These are phyloP conservation scores for Cordyceps cateniannulata DNA, from an alignment of 2,329 filamentous ascomycete genomes.

Conservation along the genomic window DNA sequence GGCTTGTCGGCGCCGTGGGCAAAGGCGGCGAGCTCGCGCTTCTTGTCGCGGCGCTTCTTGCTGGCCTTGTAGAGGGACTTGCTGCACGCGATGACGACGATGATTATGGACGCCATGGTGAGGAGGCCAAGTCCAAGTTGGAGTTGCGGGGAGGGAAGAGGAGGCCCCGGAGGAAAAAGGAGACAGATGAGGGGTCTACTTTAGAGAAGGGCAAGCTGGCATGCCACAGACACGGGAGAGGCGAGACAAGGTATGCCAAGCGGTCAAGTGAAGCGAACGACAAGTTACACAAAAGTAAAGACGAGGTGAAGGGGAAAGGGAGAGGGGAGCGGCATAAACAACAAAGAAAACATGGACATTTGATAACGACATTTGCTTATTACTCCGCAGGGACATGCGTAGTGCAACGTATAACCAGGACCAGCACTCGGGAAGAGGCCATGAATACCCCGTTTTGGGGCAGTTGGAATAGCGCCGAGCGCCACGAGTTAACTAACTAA, in stretches of 20 bases:
- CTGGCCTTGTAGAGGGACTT: slow-evolving; percentile 10
- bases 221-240: neutral
- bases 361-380: neutral
- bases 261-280: neutral
- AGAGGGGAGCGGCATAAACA: neutral
- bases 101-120: slow-evolving; percentile 12
- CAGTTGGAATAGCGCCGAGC: neutral
- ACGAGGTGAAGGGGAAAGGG: neutral
- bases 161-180: neutral
- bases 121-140: neutral
- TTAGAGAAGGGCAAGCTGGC: neutral
- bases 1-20: neutral
- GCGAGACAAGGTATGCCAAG: neutral
- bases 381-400: neutral
- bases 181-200: neutral
- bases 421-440: neutral
- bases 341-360: neutral
- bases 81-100: slow-evolving; percentile 9
- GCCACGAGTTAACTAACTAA: neutral
- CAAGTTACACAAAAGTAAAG: neutral
- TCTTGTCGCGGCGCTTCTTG: slow-evolving; percentile 10
- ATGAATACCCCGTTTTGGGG: slow-evolving; percentile 3
- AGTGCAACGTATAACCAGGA: neutral
- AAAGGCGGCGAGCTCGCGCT: slow-evolving; percentile 5
- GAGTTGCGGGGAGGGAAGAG: neutral